phyloP scores from a whole-genome alignment of 768 basidiomycete species.

The Naganishia kalamii region DNA sequence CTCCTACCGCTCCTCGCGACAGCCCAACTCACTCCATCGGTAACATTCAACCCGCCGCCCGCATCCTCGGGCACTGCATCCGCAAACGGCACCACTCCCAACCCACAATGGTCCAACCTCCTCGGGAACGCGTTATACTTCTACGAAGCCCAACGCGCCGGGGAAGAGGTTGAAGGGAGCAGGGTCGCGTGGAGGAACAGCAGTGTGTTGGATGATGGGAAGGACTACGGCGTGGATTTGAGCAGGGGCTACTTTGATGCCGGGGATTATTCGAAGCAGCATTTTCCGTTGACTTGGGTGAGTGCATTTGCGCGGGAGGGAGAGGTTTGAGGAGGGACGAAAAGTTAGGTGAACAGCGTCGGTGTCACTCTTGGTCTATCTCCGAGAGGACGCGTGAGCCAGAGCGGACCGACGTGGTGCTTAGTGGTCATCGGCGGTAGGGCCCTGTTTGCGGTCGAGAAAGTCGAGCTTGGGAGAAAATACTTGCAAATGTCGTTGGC shows the following conservation, averaged over 20 bases:
- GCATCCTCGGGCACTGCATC: slow-evolving; percentile 18
- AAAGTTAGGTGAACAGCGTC: no score
- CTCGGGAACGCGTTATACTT: slow-evolving; percentile 78
- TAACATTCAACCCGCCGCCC: slow-evolving; percentile 6
- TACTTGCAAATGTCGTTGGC: no score
- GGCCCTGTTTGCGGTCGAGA: no score
- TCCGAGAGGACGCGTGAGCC: no score
- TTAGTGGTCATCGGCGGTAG: no score
- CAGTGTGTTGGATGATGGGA: slow-evolving; percentile 69
- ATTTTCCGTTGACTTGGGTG: slow-evolving; percentile 22
- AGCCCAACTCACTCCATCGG: slow-evolving; percentile 37
- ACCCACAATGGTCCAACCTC: slow-evolving; percentile 72
- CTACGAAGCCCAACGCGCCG: slow-evolving; percentile 85
- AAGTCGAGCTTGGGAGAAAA: no score
- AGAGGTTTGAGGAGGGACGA: no score
- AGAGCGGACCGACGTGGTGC: no score
- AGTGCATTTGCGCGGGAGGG: no score
- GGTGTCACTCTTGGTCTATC: no score
- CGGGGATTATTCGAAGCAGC: slow-evolving; percentile 52
- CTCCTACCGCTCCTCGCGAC: neutral
- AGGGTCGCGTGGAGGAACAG: slow-evolving; percentile 83
- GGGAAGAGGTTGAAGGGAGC: slow-evolving; percentile 60
- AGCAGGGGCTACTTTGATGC: slow-evolving; percentile 89
- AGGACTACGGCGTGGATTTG: slow-evolving; percentile 66
- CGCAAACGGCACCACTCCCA: slow-evolving; percentile 49